Evolutionary conservation across 2,329 filamentous ascomycete genomes (phyloP).

Genomic region (Colletotrichum eremochloae): DNA sequence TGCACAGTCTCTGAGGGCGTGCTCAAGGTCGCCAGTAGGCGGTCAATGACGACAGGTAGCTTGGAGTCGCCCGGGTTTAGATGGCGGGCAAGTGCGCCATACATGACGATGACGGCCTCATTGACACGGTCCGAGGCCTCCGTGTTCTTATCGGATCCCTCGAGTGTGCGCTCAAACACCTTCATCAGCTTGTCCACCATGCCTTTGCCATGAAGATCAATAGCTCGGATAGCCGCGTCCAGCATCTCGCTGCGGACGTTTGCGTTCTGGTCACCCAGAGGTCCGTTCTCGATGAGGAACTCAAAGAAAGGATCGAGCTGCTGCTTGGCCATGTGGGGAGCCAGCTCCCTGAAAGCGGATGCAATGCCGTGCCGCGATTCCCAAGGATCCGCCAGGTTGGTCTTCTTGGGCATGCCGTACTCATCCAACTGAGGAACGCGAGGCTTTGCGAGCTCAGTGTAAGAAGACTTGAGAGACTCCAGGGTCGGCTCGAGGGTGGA

Average conservation of each 20-base stretch:
- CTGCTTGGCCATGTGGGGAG: slow-evolving; percentile 74
- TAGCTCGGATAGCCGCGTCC: slow-evolving; percentile 85
- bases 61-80: slow-evolving; percentile 87
- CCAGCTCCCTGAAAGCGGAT: slow-evolving; percentile 86
- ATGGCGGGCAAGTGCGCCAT: slow-evolving; percentile 92
- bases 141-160: slow-evolving; percentile 84
- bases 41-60: slow-evolving; percentile 88
- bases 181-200: slow-evolving; percentile 93
- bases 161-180: slow-evolving; percentile 89
- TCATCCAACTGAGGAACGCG: slow-evolving; percentile 87
- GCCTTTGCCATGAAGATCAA: slow-evolving; percentile 83
- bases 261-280: slow-evolving; percentile 84
- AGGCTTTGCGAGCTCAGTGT: slow-evolving; percentile 84
- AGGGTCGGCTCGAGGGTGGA: slow-evolving; percentile 73
- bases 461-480: slow-evolving; percentile 75
- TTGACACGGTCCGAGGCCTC: slow-evolving; percentile 90
- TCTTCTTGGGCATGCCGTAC: slow-evolving; percentile 94
- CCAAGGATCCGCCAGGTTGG: slow-evolving; percentile 90
- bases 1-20: slow-evolving; percentile 98
- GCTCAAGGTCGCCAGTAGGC: slow-evolving; percentile 86
- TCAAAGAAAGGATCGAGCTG: slow-evolving; percentile 83
- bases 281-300: slow-evolving; percentile 88
- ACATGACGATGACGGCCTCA: slow-evolving; percentile 97
- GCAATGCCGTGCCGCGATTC: slow-evolving; percentile 91
- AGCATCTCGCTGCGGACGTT: slow-evolving; percentile 91